phyloP scores from a whole-genome alignment of 192 early-diverging fungal genomes.

The Coemansia sp. region DNA sequence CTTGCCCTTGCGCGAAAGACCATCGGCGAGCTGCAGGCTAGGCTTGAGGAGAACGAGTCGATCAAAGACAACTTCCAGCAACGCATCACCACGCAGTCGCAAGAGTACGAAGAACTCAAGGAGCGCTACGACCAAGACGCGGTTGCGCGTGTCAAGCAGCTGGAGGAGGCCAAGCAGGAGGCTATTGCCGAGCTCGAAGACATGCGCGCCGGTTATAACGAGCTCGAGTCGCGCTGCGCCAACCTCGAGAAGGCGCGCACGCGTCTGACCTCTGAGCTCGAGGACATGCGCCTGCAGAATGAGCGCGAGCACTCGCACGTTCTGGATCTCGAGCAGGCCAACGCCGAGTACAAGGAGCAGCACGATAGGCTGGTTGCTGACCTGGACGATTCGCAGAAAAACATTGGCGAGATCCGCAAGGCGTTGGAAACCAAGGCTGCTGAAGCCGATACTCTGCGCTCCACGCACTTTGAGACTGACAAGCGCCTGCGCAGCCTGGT shows the following conservation, averaged over 20 bases:
- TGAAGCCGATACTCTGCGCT: constrained; percentile 21
- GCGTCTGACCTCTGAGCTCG: constrained; percentile 67
- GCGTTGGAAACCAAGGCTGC: constrained; percentile 14
- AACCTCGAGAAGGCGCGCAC: constrained; percentile 72
- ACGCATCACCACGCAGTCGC: constrained; percentile 58
- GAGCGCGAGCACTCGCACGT: constrained; percentile 71
- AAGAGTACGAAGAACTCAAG: constrained; percentile 65
- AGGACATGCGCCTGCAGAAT: constrained; percentile 71
- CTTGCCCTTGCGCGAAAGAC: constrained; percentile 48
- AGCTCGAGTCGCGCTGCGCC: constrained; percentile 57
- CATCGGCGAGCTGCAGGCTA: constrained; percentile 62
- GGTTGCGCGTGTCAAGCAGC: constrained; percentile 54
- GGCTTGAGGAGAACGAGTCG: constrained; percentile 64
- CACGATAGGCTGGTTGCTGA: constrained; percentile 36
- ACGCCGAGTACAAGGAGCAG: constrained; percentile 61
- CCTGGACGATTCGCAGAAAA: constrained; percentile 13
- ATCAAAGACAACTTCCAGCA: constrained; percentile 54
- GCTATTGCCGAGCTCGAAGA: constrained; percentile 67
- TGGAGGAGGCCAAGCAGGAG: constrained; percentile 59
- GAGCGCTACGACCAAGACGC: constrained; percentile 65
- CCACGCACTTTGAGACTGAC: constrained; percentile 31
- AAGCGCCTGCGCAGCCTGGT: constrained; percentile 59
- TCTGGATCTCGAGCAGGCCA: constrained; percentile 49
- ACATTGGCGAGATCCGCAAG: constrained; percentile 9
- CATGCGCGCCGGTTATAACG: constrained; percentile 62